Conservation (phyloP, 768 basidiomycete genomes). For the Boletellus sp. region DNA sequence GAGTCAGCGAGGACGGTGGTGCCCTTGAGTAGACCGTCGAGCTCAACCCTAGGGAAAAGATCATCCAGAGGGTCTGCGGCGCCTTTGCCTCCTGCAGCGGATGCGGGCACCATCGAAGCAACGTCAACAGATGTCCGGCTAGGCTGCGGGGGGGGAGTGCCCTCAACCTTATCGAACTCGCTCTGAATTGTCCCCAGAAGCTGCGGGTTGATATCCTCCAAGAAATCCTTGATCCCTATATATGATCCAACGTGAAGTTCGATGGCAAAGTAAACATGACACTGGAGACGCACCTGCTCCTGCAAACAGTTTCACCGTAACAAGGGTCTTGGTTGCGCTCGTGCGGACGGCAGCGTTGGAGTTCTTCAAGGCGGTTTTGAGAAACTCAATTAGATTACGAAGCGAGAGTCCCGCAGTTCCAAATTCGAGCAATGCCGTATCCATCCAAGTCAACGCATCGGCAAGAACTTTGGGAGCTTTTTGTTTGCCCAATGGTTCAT, state of each 20-base stretch:
- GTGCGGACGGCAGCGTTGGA: conserved; percentile 93
- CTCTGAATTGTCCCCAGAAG: conserved; percentile 82
- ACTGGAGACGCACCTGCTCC: conserved; percentile 62
- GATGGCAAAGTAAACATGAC: neutral
- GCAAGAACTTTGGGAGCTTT: conserved; percentile 97
- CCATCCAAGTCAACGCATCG: conserved; percentile 87
- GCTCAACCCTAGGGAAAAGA: conserved; percentile 90
- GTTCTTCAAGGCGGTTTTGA: conserved; percentile 83
- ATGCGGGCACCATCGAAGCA: conserved; percentile 43
- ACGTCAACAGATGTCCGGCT: conserved; percentile 75
- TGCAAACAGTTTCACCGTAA: conserved; percentile 88
- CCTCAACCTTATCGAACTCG: conserved; percentile 93
- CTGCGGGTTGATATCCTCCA: conserved; percentile 94
- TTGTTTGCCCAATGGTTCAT: conserved; percentile 89
- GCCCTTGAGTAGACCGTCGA: conserved; percentile 80
- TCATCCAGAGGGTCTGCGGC: conserved; percentile 80
- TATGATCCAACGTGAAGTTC: conserved; percentile 10
- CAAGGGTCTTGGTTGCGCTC: conserved; percentile 88
- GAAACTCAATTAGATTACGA: conserved; percentile 82
- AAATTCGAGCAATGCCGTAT: conserved; percentile 82
- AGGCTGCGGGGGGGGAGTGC: conserved; percentile 71
- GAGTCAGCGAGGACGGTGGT: conserved; percentile 79
- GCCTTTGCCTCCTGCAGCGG: conserved; percentile 39
- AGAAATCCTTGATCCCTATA: conserved; percentile 83
- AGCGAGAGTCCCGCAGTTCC: conserved; percentile 85